A percentile compares a stretch with the other conserved stretches of the same genome.
These are phyloP conservation scores for Aspergillus nomiae DNA, from an alignment of 2,329 filamentous ascomycete species.

Conservation along the genomic window DNA sequence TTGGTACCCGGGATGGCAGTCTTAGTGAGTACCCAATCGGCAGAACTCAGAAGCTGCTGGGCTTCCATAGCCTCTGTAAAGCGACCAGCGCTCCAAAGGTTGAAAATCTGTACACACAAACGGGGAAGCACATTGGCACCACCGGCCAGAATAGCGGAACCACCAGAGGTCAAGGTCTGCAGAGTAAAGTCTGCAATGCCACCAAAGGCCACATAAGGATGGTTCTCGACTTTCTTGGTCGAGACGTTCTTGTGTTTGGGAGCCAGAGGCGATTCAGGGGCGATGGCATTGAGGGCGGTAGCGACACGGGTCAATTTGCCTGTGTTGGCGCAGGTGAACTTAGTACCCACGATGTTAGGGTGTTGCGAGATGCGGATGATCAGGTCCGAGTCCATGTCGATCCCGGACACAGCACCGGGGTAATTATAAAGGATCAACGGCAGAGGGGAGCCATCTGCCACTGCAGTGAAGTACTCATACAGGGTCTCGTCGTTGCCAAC, in stretches of 20 bases:
- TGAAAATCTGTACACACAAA: constrained; percentile 77
- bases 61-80: constrained; percentile 73
- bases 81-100: constrained; percentile 73
- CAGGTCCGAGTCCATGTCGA: constrained; percentile 87
- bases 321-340: constrained; percentile 90
- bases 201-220: constrained; percentile 78
- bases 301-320: constrained; percentile 86
- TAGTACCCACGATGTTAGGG: constrained; percentile 82
- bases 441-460: constrained; percentile 74
- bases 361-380: constrained; percentile 78
- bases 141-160: constrained; percentile 82
- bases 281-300: constrained; percentile 69
- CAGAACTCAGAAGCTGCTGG: constrained; percentile 74
- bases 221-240: constrained; percentile 34
- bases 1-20: constrained; percentile 83
- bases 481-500: constrained; percentile 71
- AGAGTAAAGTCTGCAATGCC: constrained; percentile 87
- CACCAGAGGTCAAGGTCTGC: constrained; percentile 78
- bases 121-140: constrained; percentile 87
- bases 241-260: constrained; percentile 25
- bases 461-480: constrained; percentile 70
- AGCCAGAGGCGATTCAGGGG: constrained; percentile 50
- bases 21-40: constrained; percentile 85
- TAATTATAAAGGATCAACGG: constrained; percentile 91
- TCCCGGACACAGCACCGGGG: constrained; percentile 80